Evolutionary conservation across 2,329 filamentous ascomycete genomes (phyloP).

Genomic region (Fusarium sp.): DNA sequence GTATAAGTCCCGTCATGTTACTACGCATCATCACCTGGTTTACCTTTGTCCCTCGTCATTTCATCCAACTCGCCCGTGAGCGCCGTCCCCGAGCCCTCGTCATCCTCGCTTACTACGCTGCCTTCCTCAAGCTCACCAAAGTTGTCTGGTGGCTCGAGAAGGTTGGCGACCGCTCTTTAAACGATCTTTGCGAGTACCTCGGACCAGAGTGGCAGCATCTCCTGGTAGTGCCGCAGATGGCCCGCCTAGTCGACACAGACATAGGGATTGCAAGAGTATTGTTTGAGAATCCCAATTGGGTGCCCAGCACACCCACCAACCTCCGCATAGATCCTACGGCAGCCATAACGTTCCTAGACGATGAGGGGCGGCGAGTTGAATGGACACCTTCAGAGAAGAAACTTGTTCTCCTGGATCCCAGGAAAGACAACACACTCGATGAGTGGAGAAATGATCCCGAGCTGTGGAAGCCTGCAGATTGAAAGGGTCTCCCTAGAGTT

Average conservation of each 20-base stretch:
- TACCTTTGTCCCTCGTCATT: conserved; percentile 60
- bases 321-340: conserved; percentile 28
- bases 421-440: background rate
- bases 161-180: conserved; percentile 59
- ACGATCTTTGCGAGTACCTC: conserved; percentile 55
- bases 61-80: conserved; percentile 57
- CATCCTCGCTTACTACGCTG: conserved; percentile 64
- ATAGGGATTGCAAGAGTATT: conserved; percentile 55
- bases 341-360: conserved; percentile 35
- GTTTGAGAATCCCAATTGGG: conserved; percentile 58
- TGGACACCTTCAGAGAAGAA: conserved; percentile 36
- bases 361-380: conserved; percentile 37
- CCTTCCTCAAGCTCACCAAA: conserved; percentile 59
- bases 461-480: background rate
- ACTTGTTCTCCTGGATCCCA: conserved; percentile 36
- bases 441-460: background rate
- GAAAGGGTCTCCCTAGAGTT: background rate
- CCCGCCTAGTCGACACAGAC: conserved; percentile 48
- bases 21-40: conserved; percentile 66
- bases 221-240: conserved; percentile 56
- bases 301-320: conserved; percentile 31
- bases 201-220: conserved; percentile 55
- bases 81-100: conserved; percentile 60
- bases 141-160: conserved; percentile 63
- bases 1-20: conserved; percentile 58